Evolutionary conservation across 2,329 filamentous ascomycete species (phyloP), one percentile per base, ranked within the genome.

Genomic region (Cryoendolithus antarcticus): DNA sequence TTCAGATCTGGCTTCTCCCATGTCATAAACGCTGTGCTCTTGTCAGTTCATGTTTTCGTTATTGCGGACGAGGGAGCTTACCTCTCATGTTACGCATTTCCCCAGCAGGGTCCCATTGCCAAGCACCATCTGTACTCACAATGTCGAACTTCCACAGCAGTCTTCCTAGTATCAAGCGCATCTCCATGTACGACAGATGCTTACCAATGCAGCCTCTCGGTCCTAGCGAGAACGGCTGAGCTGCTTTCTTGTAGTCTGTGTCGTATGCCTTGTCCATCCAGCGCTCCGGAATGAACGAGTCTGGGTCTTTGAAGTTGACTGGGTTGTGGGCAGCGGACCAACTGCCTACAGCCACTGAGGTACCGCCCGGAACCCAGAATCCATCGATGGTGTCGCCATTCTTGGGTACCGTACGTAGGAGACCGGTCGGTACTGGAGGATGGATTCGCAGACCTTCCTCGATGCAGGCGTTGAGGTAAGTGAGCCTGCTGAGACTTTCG

Each of bases 391-490:
- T 46, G 6, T 42, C 46, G 27, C 54, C 56, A 2, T 44, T 49
- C 9, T 35, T 24, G 5, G 57, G 55, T 9, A 50, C 46, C 9
- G 48, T 43, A 2, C 59, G 49, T 7, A 49, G 41, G 8, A 60
- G 54, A 5, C 63, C 61, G 19, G 57, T 56, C 4, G 64, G 59
- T 4, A 69, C 60, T 0, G 66, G 65, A 2, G 66, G 65, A 46
- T 64, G 65, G 38, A 67, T 60, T 6, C 67, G 56, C 5, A 70
- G 51, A 2, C 58, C 62, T 50, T 71, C 67, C 38, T 65, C 61
- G 9, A 70, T 55, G 40, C 64, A 63, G 3, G 66, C 66, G 30
- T 63, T 56, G 41, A 69, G 53, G 44, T 67, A 71, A 4, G 44
- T 38, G n/a, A 48, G 40, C 19, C 41, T 45, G 27, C 43, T 49